Evolutionary conservation across 2,329 filamentous ascomycete species (phyloP).

Genomic region (Colletotrichum sp.): DNA sequence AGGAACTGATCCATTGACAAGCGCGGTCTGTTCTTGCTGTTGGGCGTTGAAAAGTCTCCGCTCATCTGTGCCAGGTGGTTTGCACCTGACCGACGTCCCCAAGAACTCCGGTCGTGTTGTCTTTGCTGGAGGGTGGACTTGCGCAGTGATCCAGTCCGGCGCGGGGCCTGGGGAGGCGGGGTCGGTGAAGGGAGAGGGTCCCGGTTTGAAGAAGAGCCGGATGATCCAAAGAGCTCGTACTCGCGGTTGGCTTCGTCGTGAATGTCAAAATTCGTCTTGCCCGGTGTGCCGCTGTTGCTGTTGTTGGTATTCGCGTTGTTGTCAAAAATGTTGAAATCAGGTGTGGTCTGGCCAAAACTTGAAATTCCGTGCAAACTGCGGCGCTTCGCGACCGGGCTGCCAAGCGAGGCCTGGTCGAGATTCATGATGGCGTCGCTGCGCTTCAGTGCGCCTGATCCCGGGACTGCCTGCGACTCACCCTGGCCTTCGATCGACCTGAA

Average conservation of each 20-base stretch:
- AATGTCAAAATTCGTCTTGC: slow-evolving; percentile 48
- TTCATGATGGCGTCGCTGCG: slow-evolving; percentile 91
- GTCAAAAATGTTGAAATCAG: slow-evolving; percentile 79
- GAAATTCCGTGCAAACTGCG: slow-evolving; percentile 82
- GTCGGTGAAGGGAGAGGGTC: slow-evolving; percentile 50
- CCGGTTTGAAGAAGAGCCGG: slow-evolving; percentile 31
- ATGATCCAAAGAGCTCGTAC: slow-evolving; percentile 55
- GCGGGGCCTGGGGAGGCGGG: slow-evolving; percentile 61
- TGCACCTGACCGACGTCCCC: slow-evolving; percentile 63
- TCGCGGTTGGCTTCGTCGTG: slow-evolving; percentile 48
- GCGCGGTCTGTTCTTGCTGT: slow-evolving; percentile 68
- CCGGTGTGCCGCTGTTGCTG: slow-evolving; percentile 44
- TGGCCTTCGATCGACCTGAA: slow-evolving; percentile 56
- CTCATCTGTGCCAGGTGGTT: slow-evolving; percentile 56
- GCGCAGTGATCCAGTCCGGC: slow-evolving; percentile 77
- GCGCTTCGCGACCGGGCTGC: slow-evolving; percentile 89
- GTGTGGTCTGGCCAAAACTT: slow-evolving; percentile 57
- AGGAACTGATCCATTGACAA: slow-evolving; percentile 82
- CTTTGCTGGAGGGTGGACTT: slow-evolving; percentile 90
- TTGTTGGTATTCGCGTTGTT: slow-evolving; percentile 45
- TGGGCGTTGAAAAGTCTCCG: slow-evolving; percentile 61
- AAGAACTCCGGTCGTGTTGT: slow-evolving; percentile 70
- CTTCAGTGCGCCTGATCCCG: slow-evolving; percentile 81
- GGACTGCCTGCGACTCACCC: slow-evolving; percentile 48
- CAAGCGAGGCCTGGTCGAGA: slow-evolving; percentile 76